Evolutionary conservation across 2,329 filamentous ascomycete species (phyloP).

Genomic region (Fusarium newnesense): DNA sequence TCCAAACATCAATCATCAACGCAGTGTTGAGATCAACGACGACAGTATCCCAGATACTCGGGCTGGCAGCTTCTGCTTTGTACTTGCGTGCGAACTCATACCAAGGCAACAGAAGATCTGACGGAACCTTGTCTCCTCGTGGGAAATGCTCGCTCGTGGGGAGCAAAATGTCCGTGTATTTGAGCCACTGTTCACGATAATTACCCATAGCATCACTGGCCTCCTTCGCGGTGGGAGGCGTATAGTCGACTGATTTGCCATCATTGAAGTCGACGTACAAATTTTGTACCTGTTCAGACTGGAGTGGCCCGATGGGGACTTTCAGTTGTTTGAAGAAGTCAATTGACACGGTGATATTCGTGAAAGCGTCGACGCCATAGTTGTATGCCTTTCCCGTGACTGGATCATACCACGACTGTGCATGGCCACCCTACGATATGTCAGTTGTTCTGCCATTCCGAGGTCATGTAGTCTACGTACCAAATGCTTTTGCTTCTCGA

Average conservation of each 20-base stretch:
- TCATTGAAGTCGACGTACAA: background rate
- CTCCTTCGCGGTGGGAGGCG: background rate
- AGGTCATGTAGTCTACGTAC: fast-evolving
- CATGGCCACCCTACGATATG: background rate
- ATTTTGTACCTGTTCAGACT: background rate
- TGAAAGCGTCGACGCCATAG: background rate
- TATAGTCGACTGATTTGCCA: background rate
- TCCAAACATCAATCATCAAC: background rate
- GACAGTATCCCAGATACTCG: background rate
- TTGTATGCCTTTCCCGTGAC: background rate
- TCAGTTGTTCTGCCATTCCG: fast-evolving
- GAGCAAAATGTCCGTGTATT: background rate
- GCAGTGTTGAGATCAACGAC: background rate
- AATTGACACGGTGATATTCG: background rate
- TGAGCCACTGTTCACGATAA: background rate
- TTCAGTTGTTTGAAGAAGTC: background rate
- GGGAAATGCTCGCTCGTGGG: background rate
- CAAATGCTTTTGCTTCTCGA: background rate
- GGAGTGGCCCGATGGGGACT: background rate
- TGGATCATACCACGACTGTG: background rate
- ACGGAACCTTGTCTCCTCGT: background rate
- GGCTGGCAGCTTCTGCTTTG: fast-evolving
- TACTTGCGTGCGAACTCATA: background rate
- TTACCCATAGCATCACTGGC: background rate
- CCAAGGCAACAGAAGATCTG: background rate